These are phyloP conservation scores for Metarhizium humberi DNA, from an alignment of 2,329 filamentous ascomycete species.

Conservation along the genomic window DNA sequence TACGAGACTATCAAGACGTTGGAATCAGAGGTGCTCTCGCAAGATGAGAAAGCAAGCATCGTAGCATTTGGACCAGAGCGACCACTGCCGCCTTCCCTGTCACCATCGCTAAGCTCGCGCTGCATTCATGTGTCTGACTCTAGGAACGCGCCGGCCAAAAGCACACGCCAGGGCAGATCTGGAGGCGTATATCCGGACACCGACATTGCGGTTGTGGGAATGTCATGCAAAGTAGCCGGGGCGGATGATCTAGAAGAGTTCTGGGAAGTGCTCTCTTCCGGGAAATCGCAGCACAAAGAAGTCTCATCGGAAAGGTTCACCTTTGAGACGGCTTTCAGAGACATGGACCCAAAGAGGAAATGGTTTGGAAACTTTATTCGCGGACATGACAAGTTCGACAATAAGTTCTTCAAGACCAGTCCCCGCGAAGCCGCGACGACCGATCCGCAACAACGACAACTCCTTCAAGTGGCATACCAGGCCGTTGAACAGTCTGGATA, in stretches of 20 bases:
- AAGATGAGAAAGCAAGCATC: neutral
- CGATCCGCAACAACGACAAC: slow-evolving; percentile 29
- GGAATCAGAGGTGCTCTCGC: neutral
- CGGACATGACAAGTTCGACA: slow-evolving; percentile 22
- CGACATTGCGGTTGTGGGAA: slow-evolving; percentile 29
- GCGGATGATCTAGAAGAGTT: slow-evolving; percentile 22
- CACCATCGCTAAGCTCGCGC: neutral
- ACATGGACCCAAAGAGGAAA: neutral
- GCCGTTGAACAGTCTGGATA: slow-evolving; percentile 22
- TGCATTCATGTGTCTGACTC: slow-evolving; percentile 10
- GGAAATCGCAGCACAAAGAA: slow-evolving; percentile 7
- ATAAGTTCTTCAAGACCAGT: slow-evolving; percentile 30
- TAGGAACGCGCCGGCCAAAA: neutral
- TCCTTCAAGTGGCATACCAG: slow-evolving; percentile 32
- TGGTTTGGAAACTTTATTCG: slow-evolving; percentile 16
- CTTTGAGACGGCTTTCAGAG: neutral
- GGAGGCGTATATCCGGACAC: neutral
- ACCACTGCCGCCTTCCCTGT: neutral
- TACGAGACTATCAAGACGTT: slow-evolving; percentile 25
- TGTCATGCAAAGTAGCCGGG: slow-evolving; percentile 27
- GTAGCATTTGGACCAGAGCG: neutral
- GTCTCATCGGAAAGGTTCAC: neutral
- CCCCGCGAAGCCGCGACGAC: slow-evolving; percentile 25
- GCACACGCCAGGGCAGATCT: neutral
- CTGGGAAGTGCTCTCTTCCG: slow-evolving; percentile 18